Conservation (phyloP, 306 rosid genomes). For the Ormosia emarginata region DNA sequence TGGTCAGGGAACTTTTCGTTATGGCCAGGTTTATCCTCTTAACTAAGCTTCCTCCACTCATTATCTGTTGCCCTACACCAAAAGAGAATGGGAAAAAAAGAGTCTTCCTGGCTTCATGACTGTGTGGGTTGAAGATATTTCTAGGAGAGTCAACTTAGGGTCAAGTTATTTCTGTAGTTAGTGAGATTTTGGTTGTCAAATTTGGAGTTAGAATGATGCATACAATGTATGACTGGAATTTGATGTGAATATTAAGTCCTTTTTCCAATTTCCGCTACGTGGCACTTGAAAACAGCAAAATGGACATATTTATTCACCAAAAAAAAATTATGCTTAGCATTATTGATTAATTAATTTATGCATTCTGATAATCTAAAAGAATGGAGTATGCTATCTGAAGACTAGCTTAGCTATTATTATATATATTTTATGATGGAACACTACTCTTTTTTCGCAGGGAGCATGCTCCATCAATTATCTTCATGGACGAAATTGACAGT, state of each 20-base stretch:
- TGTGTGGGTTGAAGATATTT: not conserved
- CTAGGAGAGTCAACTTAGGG: not conserved
- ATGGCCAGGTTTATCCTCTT: slow-evolving; percentile 89
- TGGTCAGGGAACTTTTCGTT: slow-evolving; percentile 97
- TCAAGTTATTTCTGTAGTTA: not conserved
- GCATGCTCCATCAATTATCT: slow-evolving; percentile 98
- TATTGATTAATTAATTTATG: not conserved
- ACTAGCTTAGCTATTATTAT: not conserved
- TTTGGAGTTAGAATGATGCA: not conserved
- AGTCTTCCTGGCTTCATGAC: not conserved
- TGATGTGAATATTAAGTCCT: not conserved
- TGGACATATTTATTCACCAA: not conserved
- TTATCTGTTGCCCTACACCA: not conserved
- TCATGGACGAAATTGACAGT: slow-evolving; percentile 99
- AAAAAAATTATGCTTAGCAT: not conserved
- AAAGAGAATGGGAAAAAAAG: not conserved
- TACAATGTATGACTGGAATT: not conserved
- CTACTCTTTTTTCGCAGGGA: slow-evolving; percentile 55
- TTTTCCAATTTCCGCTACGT: not conserved
- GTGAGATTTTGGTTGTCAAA: not conserved
- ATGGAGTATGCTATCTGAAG: not conserved
- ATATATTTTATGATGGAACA: not conserved
- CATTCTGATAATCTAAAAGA: not conserved
- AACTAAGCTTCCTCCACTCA: not conserved
- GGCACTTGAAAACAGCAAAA: not conserved